Base-by-base conservation (phyloP, 2,329 filamentous ascomycete genomes). In the Pyrenophora tritici-repentis region DNA sequence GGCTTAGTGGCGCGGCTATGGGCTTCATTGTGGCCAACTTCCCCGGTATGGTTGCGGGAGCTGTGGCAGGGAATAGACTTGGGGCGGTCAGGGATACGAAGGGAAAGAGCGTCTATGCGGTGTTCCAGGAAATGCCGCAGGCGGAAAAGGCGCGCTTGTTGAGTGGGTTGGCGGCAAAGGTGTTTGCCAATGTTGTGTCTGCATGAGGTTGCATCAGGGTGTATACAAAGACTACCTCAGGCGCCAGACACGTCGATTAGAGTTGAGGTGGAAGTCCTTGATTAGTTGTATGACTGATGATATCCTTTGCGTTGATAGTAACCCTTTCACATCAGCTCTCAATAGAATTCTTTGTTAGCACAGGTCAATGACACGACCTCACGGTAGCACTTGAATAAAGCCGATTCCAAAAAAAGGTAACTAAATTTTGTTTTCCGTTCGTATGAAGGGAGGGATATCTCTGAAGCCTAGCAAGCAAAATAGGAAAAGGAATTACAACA, bases 21-120 rank as follows among this genome's bases (percentile, higher is more conserved):
- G 94, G 94, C 0, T 97, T 97, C 73, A 99, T 99, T 62, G 83
- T 97, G 20, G 94, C 88, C 22, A 97, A 97, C 71, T 85, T 97
- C 41, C 90, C 93, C 0, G 94, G 94, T 0, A 82, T 93, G 66
- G 74, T 97, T 32, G 93, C 93, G 0, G 94, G 94, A 2, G 91
- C 90, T 2, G 92, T 97, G 2, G 93, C 92, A 0, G 94, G 94
- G 9, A 97, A 97, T 75, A 78, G 92, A 43, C 76, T 97, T n/a
- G 94, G 94, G 1, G 90, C 90, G 6, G 84, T 99, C 16, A 81
- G 94, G 49, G 94, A 99, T 76, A 86, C 89, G 26, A 91, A 86
- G 75, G 92, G 92, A 17, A 97, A 97, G 86, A 96, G 90, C 69
- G 94, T 99, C 5, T 97, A 95, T 74, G 81, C 86, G 22, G 94